Base-by-base conservation (phyloP, 2,329 filamentous ascomycete species). In the Sclerotinia subarctica region DNA sequence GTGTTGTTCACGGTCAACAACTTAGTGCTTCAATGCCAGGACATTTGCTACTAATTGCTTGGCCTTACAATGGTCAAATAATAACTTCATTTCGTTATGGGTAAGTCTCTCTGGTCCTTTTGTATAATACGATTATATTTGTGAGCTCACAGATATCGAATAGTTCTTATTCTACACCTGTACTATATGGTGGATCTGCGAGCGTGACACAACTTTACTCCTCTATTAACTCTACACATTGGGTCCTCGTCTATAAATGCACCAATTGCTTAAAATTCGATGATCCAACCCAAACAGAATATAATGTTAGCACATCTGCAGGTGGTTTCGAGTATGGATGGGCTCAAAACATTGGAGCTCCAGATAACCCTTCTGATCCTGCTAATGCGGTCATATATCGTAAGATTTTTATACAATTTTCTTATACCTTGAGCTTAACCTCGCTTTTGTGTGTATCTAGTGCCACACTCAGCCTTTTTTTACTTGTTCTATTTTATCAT, bases 181-280 rank as follows among this genome's bases (percentile, higher is more conserved):
- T 81, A 0, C 73, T 84, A 47, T 90, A 91, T 77, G 81, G 81
- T 0, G 89, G 89, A 66, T 81, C 86, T 70, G 87, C 88, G 11
- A 86, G 81, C 46, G 76, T 91, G 32, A 88, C 85, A 0, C 83
- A 87, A 71, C 84, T 90, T 70, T 85, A 83, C 19, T 83, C 84
- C 19, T 82, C 79, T 35, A 80, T 90, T 68, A 88, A 84, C 72
- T 80, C 81, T 21, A 86, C 84, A 35, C 80, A 84, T 71, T 91
- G 86, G 76, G 84, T 84, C 57, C 75, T 90, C 59, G 82, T 90
- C n/a, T 91, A 89, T 79, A 83, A 86, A 58, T 91, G 89, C 77
- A 77, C 87, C 71, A 81, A 82, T 71, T 88, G 85, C 75, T 79
- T 86, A 29, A 73, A 79, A 1, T 88, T 85, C 83, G 78, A 84